These are phyloP conservation scores for Moricandia arvensis DNA, from an alignment of 345 rosid genomes.

Conservation along the genomic window DNA sequence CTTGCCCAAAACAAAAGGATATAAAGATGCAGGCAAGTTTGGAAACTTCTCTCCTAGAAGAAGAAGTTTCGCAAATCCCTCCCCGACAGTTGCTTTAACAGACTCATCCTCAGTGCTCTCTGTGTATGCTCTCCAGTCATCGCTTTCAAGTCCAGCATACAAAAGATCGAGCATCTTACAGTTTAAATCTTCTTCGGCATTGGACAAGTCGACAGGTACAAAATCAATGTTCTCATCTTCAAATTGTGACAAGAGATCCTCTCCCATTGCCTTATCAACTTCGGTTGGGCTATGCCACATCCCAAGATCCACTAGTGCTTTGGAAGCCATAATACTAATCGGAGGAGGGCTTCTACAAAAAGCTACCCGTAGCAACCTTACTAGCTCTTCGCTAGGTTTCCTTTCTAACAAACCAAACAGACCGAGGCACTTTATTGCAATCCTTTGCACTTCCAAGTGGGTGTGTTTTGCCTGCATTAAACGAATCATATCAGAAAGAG, in stretches of 20 bases:
- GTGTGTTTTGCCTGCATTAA: conserved; percentile 83
- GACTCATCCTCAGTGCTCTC: conserved; percentile 72
- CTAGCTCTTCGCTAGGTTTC: conserved; percentile 65
- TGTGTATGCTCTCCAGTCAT: conserved; percentile 39
- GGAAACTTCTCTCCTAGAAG: conserved; percentile 82
- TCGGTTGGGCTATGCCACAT: conserved; percentile 89
- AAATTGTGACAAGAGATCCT: conserved; percentile 41
- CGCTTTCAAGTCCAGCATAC: conserved; percentile 61
- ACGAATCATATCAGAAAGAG: conserved; percentile 19
- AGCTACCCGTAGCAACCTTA: conserved; percentile 65
- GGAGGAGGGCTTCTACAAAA: conserved; percentile 60
- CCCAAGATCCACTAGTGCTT: conserved; percentile 78
- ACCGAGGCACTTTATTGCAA: conserved; percentile 77
- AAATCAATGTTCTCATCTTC: conserved; percentile 39
- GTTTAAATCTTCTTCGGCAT: conserved; percentile 48
- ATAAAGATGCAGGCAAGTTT: conserved; percentile 58
- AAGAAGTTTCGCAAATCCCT: conserved; percentile 92
- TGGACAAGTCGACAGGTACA: conserved; percentile 47
- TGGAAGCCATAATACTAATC: conserved; percentile 67
- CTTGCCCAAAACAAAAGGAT: conserved; percentile 61
- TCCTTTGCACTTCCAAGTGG: conserved; percentile 90
- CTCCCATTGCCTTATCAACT: conserved; percentile 60
- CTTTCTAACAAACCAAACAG: conserved; percentile 80
- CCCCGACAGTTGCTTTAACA: conserved; percentile 68
- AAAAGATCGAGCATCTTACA: conserved; percentile 54